Percentiles rank a stretch among this genome's conserved stretches.
phyloP scores from a whole-genome alignment of 2,329 filamentous ascomycete genomes.

The Penicillium sp. region DNA sequence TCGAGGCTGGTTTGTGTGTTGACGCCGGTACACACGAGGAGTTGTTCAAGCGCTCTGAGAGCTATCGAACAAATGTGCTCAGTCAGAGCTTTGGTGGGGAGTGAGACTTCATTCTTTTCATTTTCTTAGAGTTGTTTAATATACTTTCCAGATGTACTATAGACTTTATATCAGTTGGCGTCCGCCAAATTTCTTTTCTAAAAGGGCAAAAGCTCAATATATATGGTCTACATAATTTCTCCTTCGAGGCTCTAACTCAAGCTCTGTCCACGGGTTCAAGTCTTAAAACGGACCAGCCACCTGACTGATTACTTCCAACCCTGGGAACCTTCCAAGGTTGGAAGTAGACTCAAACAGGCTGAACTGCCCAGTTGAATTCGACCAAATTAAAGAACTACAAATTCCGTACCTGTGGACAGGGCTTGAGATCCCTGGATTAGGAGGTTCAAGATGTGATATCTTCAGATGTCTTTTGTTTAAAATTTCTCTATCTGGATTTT shows the following conservation, averaged over 20 bases:
- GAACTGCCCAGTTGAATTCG: no score
- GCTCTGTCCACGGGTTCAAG: no score
- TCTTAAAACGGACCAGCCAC: no score
- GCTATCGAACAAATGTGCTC: conserved; percentile 27
- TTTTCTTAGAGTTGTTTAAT: not conserved
- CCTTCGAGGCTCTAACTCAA: no score
- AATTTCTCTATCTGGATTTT: not conserved
- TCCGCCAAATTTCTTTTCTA: not conserved
- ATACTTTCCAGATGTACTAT: not conserved
- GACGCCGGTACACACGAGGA: conserved; percentile 65
- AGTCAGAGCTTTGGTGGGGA: not conserved
- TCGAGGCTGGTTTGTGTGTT: conserved; percentile 66
- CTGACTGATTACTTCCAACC: no score
- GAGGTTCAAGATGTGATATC: no score
- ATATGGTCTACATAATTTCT: no score
- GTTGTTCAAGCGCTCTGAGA: conserved; percentile 51
- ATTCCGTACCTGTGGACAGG: no score
- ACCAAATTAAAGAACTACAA: no score
- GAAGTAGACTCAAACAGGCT: no score
- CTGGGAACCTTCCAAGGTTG: no score
- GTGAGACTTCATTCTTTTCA: not conserved
- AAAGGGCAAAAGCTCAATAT: not conserved
- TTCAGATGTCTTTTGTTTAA: not conserved
- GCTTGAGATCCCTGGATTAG: no score
- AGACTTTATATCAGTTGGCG: not conserved